phyloP scores from a whole-genome alignment of 257 asterid species.

The Eucommia ulmoides region DNA sequence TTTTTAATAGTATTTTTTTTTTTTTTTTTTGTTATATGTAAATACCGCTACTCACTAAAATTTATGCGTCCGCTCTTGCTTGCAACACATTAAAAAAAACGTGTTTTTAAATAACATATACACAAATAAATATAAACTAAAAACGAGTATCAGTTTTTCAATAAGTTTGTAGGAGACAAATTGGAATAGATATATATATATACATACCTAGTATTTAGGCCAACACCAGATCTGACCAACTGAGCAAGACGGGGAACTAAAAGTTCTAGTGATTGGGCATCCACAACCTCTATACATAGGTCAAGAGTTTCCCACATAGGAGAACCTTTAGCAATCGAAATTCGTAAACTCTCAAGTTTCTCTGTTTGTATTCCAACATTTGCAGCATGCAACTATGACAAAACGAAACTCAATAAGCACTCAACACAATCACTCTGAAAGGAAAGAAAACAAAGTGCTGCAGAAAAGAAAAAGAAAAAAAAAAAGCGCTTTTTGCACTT shows the following conservation, averaged over 20 bases:
- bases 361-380: conserved; percentile 91
- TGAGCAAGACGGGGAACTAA: conserved; percentile 88
- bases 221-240: conserved; percentile 76
- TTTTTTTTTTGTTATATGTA: too few species aligned
- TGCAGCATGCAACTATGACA: conserved; percentile 74
- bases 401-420: neutral
- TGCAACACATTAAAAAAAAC: too few species aligned
- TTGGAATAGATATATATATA: neutral
- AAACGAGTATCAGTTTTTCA: too few species aligned
- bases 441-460: conserved; percentile 8
- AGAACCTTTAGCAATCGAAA: conserved; percentile 88
- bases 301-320: conserved; percentile 99
- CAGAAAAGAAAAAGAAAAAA: too few species aligned
- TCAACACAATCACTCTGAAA: conserved; percentile 7
- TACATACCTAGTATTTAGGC: conserved; percentile 83
- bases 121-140: too few species aligned
- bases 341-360: conserved; percentile 81
- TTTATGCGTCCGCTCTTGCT: too few species aligned
- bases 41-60: too few species aligned
- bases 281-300: conserved; percentile 78
- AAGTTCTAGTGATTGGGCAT: conserved; percentile 62
- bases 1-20: too few species aligned
- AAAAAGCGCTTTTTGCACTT: too few species aligned
- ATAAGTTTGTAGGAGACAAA: too few species aligned
- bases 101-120: too few species aligned